These are phyloP conservation scores for Cyberlindnera amylophila DNA, from an alignment of 805 yeast genomes.

Conservation along the genomic window DNA sequence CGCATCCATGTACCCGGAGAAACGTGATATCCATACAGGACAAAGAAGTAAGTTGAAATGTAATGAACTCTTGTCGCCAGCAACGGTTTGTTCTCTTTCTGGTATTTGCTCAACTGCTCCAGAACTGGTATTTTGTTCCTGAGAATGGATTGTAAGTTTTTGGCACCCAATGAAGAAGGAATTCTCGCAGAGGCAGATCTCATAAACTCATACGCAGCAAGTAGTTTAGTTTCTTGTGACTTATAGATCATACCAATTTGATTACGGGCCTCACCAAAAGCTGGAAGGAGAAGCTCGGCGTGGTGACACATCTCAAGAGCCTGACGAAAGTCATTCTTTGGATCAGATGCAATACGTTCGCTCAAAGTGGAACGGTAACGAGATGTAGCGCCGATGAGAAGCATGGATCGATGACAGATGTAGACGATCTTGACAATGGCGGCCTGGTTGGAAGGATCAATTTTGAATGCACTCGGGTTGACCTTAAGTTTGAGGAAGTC, in stretches of 20 bases:
- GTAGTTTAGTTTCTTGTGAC: conserved; percentile 23
- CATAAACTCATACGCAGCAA: conserved; percentile 41
- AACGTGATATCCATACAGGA: conserved; percentile 41
- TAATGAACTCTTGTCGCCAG: conserved; percentile 17
- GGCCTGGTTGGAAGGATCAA: conserved; percentile 9
- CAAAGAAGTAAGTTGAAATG: conserved; percentile 27
- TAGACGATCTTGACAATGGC: conserved; percentile 32
- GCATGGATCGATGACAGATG: conserved; percentile 44
- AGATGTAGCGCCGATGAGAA: conserved; percentile 55
- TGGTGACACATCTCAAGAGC: conserved; percentile 45
- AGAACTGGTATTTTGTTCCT: conserved; percentile 27
- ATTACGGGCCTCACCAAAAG: conserved; percentile 64
- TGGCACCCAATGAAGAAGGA: conserved; percentile 34
- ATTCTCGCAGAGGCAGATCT: conserved; percentile 43
- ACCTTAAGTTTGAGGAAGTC: conserved; percentile 10
- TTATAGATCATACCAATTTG: conserved; percentile 56
- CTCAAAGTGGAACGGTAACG: conserved; percentile 47
- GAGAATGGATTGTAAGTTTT: conserved; percentile 34
- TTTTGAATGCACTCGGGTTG: conserved; percentile 9
- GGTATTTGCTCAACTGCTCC: conserved; percentile 26
- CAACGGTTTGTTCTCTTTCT: conserved; percentile 13
- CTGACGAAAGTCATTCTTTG: conserved; percentile 39
- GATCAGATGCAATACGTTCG: conserved; percentile 30
- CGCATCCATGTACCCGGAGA: conserved; percentile 39
- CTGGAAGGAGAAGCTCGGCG: conserved; percentile 57